Base-by-base conservation (phyloP, 2,329 filamentous ascomycete genomes). In the Hypomyces perniciosus region DNA sequence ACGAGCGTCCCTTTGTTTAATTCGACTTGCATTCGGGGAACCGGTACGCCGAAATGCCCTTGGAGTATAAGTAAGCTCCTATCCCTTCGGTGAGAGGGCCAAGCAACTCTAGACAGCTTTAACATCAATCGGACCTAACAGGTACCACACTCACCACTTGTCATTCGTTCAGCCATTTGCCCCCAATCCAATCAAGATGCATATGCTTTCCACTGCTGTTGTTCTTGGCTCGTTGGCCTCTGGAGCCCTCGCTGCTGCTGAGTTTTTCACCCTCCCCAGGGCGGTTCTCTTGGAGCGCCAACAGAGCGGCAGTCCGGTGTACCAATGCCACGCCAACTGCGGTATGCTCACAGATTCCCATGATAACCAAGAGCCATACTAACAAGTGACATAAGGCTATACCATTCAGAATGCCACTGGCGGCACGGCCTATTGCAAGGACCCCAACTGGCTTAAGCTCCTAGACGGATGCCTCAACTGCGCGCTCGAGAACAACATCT, bases 301-400 rank as follows among this genome's bases (percentile, higher is more conserved):
- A n/a, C 72, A 75, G 57, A 69, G 68, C 5, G 54, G 53, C 2
- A 62, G 58, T 2, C 66, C 72, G 5, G 54, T 63, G 6, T 77
- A 72, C 58, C 64, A 76, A 39, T 79, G 76, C 62, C 75, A 78
- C 56, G 68, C 71, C 56, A 71, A 72, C 61, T 78, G 75, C 64
- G 75, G 75, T 77, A 64, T 53, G 70, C 63, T 4, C 28, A 4
- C 40, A n/a, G 8, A 6, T 6, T 34, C n/a, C 20, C 8, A 10
- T 9, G 20, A 6, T 9, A 30, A 13, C 40, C 6, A 46, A 20
- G 3, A 20, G 20, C 20, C 20, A 20, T 20, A 3, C 53, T 51
- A n/a, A 50, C 42, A 10, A 12, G 5, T 13, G 28, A 42, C 6
- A 12, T 20, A 43, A 68, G 66, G 66, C 43, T 59, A 63, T 51